phyloP scores from a whole-genome alignment of 164 flowering plant genomes.

The Paratinospora sagittata region DNA sequence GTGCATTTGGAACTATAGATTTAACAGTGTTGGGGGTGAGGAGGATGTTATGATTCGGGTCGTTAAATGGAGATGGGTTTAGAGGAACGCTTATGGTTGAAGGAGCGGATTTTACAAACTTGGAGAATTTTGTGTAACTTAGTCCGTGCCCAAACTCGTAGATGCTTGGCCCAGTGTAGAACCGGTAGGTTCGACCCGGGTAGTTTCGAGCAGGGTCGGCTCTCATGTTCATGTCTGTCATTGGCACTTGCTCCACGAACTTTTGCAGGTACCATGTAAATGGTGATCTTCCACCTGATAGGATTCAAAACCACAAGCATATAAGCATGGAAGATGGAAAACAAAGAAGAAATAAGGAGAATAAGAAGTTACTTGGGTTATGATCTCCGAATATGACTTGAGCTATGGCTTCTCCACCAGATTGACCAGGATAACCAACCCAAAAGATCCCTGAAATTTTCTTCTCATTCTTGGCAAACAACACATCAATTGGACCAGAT shows the following conservation, averaged over 20 bases:
- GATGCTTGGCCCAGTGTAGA: slow-evolving; percentile 44
- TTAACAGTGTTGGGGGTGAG: neutral
- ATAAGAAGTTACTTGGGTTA: slow-evolving; percentile 60
- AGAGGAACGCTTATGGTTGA: slow-evolving; percentile 22
- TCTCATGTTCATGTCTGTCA: slow-evolving; percentile 72
- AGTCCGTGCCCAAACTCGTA: slow-evolving; percentile 62
- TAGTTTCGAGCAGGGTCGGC: slow-evolving; percentile 28
- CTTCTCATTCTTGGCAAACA: slow-evolving; percentile 32
- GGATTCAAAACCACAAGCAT: neutral
- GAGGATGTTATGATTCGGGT: neutral
- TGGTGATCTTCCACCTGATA: slow-evolving; percentile 73
- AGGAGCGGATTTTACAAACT: slow-evolving; percentile 30
- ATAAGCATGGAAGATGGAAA: neutral
- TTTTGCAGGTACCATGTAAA: slow-evolving; percentile 83
- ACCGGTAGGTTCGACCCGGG: slow-evolving; percentile 71
- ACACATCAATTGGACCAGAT: slow-evolving; percentile 63
- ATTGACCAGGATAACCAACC: slow-evolving; percentile 95
- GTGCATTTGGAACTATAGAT: neutral
- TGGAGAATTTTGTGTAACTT: slow-evolving; percentile 50
- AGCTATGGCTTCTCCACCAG: slow-evolving; percentile 89
- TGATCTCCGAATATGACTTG: slow-evolving; percentile 67
- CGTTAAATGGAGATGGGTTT: neutral
- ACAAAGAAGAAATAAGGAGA: too few relatives aligned
- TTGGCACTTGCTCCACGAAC: slow-evolving; percentile 42
- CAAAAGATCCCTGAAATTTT: slow-evolving; percentile 64